A percentile compares a stretch with the other conserved stretches of the same genome.
phyloP scores from a whole-genome alignment of 2,329 filamentous ascomycete species.

The Penicillium sp. region DNA sequence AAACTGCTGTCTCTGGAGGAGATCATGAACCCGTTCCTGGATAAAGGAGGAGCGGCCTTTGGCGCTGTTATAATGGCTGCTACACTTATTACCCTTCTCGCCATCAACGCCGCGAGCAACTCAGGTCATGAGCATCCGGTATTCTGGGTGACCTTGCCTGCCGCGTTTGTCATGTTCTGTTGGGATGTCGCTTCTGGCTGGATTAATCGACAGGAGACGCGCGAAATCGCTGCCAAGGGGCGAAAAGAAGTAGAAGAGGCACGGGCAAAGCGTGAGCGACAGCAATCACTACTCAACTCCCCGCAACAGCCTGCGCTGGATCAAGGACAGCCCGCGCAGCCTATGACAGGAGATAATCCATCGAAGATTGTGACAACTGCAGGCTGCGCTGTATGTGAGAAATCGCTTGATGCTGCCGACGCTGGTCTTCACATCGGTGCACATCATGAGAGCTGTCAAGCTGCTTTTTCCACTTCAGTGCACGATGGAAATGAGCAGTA shows the following conservation, averaged over 20 bases:
- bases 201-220: slow-evolving; percentile 60
- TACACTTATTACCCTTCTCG: slow-evolving; percentile 64
- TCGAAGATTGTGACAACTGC: no score
- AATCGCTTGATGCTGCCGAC: slow-evolving; percentile 1
- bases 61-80: slow-evolving; percentile 64
- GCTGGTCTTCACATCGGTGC: background rate
- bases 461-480: slow-evolving; percentile 5
- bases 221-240: slow-evolving; percentile 59
- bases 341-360: no score
- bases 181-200: slow-evolving; percentile 66
- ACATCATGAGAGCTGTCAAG: background rate
- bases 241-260: slow-evolving; percentile 49
- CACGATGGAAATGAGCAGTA: slow-evolving; percentile 11
- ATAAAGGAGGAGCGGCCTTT: slow-evolving; percentile 63
- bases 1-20: slow-evolving; percentile 64
- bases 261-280: slow-evolving; percentile 37
- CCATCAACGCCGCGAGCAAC: slow-evolving; percentile 60
- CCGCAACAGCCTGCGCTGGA: slow-evolving; percentile 3
- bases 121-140: slow-evolving; percentile 55
- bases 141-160: slow-evolving; percentile 67
- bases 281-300: slow-evolving; percentile 5
- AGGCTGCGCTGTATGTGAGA: background rate
- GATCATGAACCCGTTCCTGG: slow-evolving; percentile 72
- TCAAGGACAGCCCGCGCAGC: no score
- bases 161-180: slow-evolving; percentile 64